Evolutionary conservation across 805 yeast genomes (phyloP).

Genomic region (Teunomyces stri): DNA sequence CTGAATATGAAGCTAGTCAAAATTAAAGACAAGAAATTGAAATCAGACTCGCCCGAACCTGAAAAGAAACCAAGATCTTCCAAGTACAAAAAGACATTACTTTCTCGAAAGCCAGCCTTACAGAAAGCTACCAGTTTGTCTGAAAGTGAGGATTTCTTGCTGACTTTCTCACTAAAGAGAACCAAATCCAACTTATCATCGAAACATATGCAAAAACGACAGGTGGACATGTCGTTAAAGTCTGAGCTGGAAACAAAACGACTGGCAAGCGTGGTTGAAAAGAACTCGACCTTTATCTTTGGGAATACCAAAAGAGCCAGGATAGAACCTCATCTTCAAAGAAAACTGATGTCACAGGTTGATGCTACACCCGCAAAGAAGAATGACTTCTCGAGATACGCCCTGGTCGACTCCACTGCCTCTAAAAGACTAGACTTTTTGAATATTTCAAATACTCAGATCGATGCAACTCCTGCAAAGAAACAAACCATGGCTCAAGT

Average conservation of each 20-base stretch:
- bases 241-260: slow-evolving; percentile 2
- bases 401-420: slow-evolving; percentile 19
- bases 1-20: slow-evolving; percentile 35
- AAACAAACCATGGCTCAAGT: slow-evolving; percentile 7
- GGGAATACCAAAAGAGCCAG: slow-evolving; percentile 23
- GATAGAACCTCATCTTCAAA: neutral
- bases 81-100: slow-evolving; percentile 12
- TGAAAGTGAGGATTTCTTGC: slow-evolving; percentile 23
- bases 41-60: slow-evolving; percentile 2
- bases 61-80: slow-evolving; percentile 9
- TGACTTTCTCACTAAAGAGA: slow-evolving; percentile 35
- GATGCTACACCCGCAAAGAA: slow-evolving; percentile 8
- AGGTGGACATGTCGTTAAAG: slow-evolving; percentile 35
- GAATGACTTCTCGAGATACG: neutral
- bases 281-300: slow-evolving; percentile 26
- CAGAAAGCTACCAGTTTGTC: slow-evolving; percentile 16
- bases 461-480: slow-evolving; percentile 24
- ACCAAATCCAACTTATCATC: slow-evolving; percentile 41
- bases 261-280: slow-evolving; percentile 3
- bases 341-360: slow-evolving; percentile 17
- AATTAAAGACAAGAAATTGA: slow-evolving; percentile 5
- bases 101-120: slow-evolving; percentile 13
- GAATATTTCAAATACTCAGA: neutral
- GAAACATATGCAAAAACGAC: slow-evolving; percentile 36
- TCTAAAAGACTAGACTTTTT: neutral